Evolutionary conservation across 2,329 filamentous ascomycete genomes (phyloP).

Genomic region (Plectosphaerella plurivora): DNA sequence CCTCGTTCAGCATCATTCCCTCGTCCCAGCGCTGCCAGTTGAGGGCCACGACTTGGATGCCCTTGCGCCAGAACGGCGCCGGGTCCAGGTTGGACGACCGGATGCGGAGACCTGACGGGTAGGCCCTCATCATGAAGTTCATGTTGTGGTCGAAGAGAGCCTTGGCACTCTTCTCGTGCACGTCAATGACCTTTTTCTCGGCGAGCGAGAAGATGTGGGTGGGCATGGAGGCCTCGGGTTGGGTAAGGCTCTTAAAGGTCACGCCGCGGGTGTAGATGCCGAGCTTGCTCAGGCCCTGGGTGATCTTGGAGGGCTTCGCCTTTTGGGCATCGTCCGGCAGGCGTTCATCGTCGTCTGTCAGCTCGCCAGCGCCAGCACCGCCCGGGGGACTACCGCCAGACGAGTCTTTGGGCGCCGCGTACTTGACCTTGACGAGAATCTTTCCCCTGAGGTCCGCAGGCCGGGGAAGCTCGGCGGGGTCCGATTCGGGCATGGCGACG

Average conservation of each 20-base stretch:
- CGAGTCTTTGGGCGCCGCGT: constrained; percentile 21
- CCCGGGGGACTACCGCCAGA: neutral
- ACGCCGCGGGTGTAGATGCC: constrained; percentile 82
- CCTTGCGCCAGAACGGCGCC: constrained; percentile 78
- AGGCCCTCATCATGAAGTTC: constrained; percentile 79
- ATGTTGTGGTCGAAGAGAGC: constrained; percentile 77
- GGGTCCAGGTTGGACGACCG: constrained; percentile 85
- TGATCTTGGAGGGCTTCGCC: constrained; percentile 58
- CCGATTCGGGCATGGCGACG: constrained; percentile 47
- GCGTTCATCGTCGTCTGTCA: constrained; percentile 29
- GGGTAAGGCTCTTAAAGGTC: constrained; percentile 73
- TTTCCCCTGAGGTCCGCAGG: constrained; percentile 69
- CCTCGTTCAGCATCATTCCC: constrained; percentile 94
- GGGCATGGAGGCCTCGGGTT: constrained; percentile 64
- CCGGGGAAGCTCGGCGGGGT: constrained; percentile 53
- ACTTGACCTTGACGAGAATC: constrained; percentile 82
- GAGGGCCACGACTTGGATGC: constrained; percentile 84
- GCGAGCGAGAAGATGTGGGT: constrained; percentile 66
- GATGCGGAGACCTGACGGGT: constrained; percentile 78
- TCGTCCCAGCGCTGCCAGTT: constrained; percentile 93
- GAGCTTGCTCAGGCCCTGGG: constrained; percentile 67
- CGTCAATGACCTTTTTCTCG: constrained; percentile 59
- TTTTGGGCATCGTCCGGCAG: constrained; percentile 34
- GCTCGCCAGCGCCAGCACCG: constrained; percentile 27
- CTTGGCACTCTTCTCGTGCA: constrained; percentile 43